Evolutionary conservation across 305 asterid genomes (phyloP).

Genomic region (Fraxinus baroniana): DNA sequence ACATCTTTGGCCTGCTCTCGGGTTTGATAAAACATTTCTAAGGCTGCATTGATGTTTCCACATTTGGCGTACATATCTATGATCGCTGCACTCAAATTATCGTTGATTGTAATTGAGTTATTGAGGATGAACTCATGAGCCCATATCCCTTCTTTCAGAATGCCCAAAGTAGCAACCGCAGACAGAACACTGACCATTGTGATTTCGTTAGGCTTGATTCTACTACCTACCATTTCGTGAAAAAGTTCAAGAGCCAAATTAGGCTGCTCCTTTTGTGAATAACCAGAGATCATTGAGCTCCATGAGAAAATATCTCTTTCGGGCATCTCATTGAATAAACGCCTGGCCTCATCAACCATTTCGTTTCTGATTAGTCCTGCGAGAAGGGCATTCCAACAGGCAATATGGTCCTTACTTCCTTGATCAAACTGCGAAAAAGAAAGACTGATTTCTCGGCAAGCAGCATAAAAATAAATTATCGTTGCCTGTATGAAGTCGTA

Average conservation of each 20-base stretch:
- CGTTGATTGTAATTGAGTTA: conserved; percentile 55
- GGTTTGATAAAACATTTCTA: conserved; percentile 53
- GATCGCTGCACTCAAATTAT: conserved; percentile 71
- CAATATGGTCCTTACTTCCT: conserved; percentile 65
- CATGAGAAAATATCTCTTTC: conserved; percentile 83
- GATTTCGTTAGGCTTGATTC: conserved; percentile 71
- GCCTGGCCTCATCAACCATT: conserved; percentile 55
- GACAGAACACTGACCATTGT: conserved; percentile 90
- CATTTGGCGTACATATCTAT: conserved; percentile 97
- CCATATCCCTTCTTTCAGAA: conserved; percentile 66
- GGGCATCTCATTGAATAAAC: conserved; percentile 64
- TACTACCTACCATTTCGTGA: conserved; percentile 55
- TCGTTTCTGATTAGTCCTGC: conserved; percentile 64
- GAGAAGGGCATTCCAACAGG: conserved; percentile 84
- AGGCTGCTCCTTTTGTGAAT: conserved; percentile 64
- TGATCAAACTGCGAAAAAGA: conserved; percentile 69
- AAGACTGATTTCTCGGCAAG: conserved; percentile 46
- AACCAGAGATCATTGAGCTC: conserved; percentile 93
- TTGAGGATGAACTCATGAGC: conserved; percentile 60
- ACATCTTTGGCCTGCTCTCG: conserved; percentile 46
- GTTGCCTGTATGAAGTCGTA: conserved; percentile 72
- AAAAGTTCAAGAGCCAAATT: conserved; percentile 61
- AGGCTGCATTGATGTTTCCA: conserved; percentile 62
- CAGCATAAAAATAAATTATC: conserved; percentile 71
- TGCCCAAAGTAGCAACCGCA: conserved; percentile 63